Evolutionary conservation across 2,329 filamentous ascomycete species (phyloP), one percentile per base, ranked within the genome.

Genomic region (Cephalotrichum gorgonifer): DNA sequence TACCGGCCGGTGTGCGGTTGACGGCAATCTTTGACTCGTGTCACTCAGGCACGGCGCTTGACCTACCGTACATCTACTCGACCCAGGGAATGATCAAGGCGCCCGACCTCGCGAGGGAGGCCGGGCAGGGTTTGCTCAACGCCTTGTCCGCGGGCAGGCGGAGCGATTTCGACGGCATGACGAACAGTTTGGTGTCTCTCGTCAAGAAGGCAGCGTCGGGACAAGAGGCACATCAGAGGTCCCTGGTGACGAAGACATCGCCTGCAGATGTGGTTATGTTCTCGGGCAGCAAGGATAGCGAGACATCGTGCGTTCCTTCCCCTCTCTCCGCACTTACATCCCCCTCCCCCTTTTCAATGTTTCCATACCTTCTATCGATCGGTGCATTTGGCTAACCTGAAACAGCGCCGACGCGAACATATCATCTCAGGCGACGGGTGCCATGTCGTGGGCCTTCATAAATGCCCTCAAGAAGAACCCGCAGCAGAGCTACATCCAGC

Each of bases 391-490:
- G 3, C 33, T n/a, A 51, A 22, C 44, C 52, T 3, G 17, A 6
- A 17, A 9, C 58, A 95, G 89, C 55, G 86, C 88, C 66, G 93
- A 98, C 64, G 90, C 91, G n/a, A 86, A 82, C 20, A 96, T 97
- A 58, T 81, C 78, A 31, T 85, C 89, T 47, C 79, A 96, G 68
- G 91, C 93, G 26, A 97, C 93, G 0, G 93, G 93, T 47, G 93
- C 93, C 62, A 97, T 98, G 93, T 95, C 89, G 2, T 97, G 87
- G 83, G 93, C 93, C 9, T 98, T 98, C 64, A 90, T 98, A 64
- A 85, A 76, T 5, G 85, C 90, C 41, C 78, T 98, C 56, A 91
- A 88, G 72, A 95, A 95, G 77, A 95, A 97, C 64, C 90, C 91
- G 0, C 89, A 96, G 62, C 93, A 98, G 73, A 96, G 89, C 71